Conservation (phyloP, 257 asterid species). For the Handroanthus guayacan region DNA sequence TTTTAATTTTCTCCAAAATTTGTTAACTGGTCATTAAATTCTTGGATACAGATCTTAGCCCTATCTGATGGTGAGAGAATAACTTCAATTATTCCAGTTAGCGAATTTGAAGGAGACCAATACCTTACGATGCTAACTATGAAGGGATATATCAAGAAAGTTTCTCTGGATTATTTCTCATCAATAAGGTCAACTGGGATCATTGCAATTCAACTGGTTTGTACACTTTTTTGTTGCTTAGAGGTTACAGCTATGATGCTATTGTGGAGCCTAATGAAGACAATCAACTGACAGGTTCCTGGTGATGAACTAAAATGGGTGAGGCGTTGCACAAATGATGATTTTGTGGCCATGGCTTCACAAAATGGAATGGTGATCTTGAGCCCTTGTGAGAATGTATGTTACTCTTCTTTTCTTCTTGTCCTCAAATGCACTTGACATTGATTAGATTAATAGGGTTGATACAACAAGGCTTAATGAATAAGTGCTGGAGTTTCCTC, state of each 20-base stretch:
- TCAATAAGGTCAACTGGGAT: slow-evolving; percentile 95
- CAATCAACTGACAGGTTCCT: slow-evolving; percentile 71
- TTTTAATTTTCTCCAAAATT: slow-evolving; percentile 21
- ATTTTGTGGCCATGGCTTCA: slow-evolving; percentile 96
- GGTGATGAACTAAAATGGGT: slow-evolving; percentile 99
- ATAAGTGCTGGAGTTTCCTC: slow-evolving; percentile 7
- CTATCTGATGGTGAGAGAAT: slow-evolving; percentile 96
- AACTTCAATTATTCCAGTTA: slow-evolving; percentile 94
- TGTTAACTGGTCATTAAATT: slow-evolving; percentile 32
- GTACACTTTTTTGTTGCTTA: slow-evolving; percentile 47
- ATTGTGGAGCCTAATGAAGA: slow-evolving; percentile 32
- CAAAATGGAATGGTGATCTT: slow-evolving; percentile 88
- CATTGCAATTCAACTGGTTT: slow-evolving; percentile 94
- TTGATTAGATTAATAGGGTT: slow-evolving; percentile 9
- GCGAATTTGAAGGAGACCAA: slow-evolving; percentile 83
- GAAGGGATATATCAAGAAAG: slow-evolving; percentile 94
- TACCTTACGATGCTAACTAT: slow-evolving; percentile 91
- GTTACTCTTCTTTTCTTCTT: slow-evolving; percentile 28
- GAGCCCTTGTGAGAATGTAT: slow-evolving; percentile 78
- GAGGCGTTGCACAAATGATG: slow-evolving; percentile 82
- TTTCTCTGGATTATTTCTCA: slow-evolving; percentile 87
- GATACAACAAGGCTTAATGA: background rate
- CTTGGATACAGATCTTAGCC: slow-evolving; percentile 72
- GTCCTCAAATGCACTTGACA: background rate
- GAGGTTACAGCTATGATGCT: slow-evolving; percentile 20